phyloP scores from a whole-genome alignment of 2,329 filamentous ascomycete species.

The Epichloe coenophiala region DNA sequence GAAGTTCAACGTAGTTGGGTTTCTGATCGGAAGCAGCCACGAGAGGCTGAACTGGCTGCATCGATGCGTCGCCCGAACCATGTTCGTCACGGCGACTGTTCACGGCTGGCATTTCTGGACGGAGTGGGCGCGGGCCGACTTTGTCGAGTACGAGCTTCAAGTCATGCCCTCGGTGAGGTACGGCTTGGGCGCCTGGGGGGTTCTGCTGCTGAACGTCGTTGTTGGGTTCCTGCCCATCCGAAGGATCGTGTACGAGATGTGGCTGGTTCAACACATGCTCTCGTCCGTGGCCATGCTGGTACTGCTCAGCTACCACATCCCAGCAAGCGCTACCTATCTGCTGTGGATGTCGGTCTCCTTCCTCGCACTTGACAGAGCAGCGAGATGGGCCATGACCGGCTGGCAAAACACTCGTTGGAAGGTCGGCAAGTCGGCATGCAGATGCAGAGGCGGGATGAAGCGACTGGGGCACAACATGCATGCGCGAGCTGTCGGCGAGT shows the following conservation, averaged over 20 bases:
- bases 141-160: slow-evolving; percentile 42
- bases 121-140: slow-evolving; percentile 47
- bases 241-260: slow-evolving; percentile 54
- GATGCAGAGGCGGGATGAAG: slow-evolving; percentile 34
- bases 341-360: slow-evolving; percentile 54
- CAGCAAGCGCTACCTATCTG: slow-evolving; percentile 42
- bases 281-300: slow-evolving; percentile 49
- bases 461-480: slow-evolving; percentile 39
- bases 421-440: slow-evolving; percentile 27
- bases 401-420: slow-evolving; percentile 39
- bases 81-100: slow-evolving; percentile 53
- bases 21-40: slow-evolving; percentile 48
- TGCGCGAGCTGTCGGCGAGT: slow-evolving; percentile 32
- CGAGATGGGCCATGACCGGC: slow-evolving; percentile 32
- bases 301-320: slow-evolving; percentile 50
- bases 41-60: slow-evolving; percentile 63
- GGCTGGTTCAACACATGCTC: slow-evolving; percentile 53
- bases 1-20: slow-evolving; percentile 45
- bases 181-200: slow-evolving; percentile 51
- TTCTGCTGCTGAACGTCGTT: slow-evolving; percentile 52
- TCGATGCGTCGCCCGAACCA: slow-evolving; percentile 56
- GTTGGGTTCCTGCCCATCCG: slow-evolving; percentile 51
- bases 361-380: slow-evolving; percentile 48
- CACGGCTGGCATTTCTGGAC: slow-evolving; percentile 58
- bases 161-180: slow-evolving; percentile 54